Conservation (phyloP, 768 basidiomycete genomes). For the Mycena olivaceomarginata region DNA sequence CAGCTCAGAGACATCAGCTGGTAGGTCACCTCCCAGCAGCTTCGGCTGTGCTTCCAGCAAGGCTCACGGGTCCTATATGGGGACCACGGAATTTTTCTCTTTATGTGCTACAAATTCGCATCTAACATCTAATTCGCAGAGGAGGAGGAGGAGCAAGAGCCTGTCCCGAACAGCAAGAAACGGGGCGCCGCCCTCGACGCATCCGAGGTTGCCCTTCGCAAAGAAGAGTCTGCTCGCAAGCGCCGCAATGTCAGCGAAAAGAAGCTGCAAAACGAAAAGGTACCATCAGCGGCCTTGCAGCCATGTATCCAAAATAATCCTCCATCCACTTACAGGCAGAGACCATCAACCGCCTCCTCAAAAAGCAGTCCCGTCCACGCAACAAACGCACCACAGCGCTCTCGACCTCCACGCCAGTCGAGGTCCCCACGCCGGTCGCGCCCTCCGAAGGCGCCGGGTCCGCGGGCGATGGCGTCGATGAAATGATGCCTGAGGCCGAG, state of each 20-base stretch:
- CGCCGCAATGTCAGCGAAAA: slow-evolving; percentile 88
- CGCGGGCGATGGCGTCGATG: slow-evolving; percentile 13
- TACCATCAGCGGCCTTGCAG: slow-evolving; percentile 44
- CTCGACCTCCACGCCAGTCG: slow-evolving; percentile 47
- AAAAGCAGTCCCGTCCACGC: slow-evolving; percentile 86
- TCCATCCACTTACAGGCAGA: slow-evolving; percentile 72
- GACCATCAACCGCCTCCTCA: slow-evolving; percentile 92
- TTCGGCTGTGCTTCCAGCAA: not conserved
- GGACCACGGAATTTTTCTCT: not conserved
- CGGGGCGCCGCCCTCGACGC: slow-evolving; percentile 29
- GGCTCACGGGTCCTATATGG: not conserved
- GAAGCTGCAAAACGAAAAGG: slow-evolving; percentile 92
- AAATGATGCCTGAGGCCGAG: slow-evolving; percentile 25
- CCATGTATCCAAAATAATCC: slow-evolving; percentile 24
- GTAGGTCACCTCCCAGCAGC: slow-evolving; percentile 14
- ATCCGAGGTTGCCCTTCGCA: slow-evolving; percentile 78
- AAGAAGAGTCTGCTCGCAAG: slow-evolving; percentile 90
- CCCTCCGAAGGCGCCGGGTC: slow-evolving; percentile 28
- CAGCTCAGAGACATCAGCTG: slow-evolving; percentile 37
- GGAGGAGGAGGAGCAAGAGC: slow-evolving; percentile 15
- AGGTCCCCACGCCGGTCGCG: slow-evolving; percentile 51
- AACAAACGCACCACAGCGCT: slow-evolving; percentile 65
- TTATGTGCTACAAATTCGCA: not conserved
- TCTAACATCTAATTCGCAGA: not conserved
- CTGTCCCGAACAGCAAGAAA: slow-evolving; percentile 22